Percentiles rank a stretch among this genome's conserved stretches.
These are phyloP conservation scores for Hygrocybe coccinea DNA, from an alignment of 768 basidiomycete species.

Conservation along the genomic window DNA sequence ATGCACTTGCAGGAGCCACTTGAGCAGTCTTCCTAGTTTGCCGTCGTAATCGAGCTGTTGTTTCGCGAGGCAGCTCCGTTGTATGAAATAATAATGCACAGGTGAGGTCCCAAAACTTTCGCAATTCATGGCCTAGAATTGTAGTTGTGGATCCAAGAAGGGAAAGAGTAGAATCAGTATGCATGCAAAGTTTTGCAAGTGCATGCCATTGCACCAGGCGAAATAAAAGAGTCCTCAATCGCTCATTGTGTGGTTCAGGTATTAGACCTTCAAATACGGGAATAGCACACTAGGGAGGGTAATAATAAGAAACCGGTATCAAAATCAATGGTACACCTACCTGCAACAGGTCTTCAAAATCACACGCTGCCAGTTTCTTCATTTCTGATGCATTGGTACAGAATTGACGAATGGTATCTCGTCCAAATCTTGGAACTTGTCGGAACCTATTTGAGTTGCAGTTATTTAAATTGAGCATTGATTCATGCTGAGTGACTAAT, in stretches of 20 bases:
- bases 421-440: conserved; percentile 25
- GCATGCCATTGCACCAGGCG: conserved; percentile 34
- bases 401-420: conserved; percentile 34
- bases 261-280: conserved; percentile 37
- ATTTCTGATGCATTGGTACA: conserved; percentile 30
- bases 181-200: conserved; percentile 32
- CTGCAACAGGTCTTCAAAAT: conserved; percentile 44
- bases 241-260: conserved; percentile 21
- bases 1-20: too few species aligned
- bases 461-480: background rate
- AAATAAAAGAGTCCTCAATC: conserved; percentile 27
- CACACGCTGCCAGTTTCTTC: conserved; percentile 32
- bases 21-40: conserved; percentile 5
- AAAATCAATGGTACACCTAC: conserved; percentile 16
- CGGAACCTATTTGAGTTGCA: conserved; percentile 22
- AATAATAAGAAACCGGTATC: too few species aligned
- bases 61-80: conserved; percentile 23
- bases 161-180: conserved; percentile 32
- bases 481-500: background rate
- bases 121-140: conserved; percentile 24
- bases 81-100: conserved; percentile 22
- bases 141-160: conserved; percentile 22
- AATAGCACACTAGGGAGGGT: conserved; percentile 27
- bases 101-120: conserved; percentile 18
- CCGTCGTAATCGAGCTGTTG: conserved; percentile 17